Evolutionary conservation across 495 filamentous ascomycete genomes (phyloP).

Genomic region (Aspergillus avenaceus): DNA sequence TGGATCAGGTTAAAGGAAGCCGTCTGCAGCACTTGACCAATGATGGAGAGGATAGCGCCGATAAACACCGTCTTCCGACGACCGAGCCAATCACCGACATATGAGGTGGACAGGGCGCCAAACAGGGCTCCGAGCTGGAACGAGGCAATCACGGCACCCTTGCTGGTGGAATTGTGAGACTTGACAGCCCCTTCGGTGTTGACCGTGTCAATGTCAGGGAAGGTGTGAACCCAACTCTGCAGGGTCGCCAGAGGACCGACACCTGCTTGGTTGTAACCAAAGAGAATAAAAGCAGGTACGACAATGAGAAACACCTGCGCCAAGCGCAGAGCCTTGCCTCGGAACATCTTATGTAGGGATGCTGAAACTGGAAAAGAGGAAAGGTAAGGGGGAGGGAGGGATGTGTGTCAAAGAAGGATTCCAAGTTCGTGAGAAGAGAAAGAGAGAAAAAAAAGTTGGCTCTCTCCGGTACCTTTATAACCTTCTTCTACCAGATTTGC

Average conservation of each 20-base stretch:
- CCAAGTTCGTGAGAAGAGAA: background rate
- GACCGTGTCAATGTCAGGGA: constrained; percentile 32
- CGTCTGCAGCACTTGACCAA: constrained; percentile 48
- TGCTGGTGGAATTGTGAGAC: constrained; percentile 26
- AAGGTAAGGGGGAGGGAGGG: no score
- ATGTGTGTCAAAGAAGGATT: no score
- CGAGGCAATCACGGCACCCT: constrained; percentile 39
- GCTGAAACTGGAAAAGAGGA: background rate
- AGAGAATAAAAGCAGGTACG: constrained; percentile 33
- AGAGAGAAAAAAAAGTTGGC: no score
- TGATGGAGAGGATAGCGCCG: constrained; percentile 42
- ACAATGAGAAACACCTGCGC: constrained; percentile 32
- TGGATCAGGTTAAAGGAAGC: constrained; percentile 36
- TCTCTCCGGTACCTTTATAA: background rate
- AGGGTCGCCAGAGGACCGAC: constrained; percentile 23
- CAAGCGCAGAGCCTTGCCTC: constrained; percentile 11
- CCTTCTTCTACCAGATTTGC: background rate
- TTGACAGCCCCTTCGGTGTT: constrained; percentile 22
- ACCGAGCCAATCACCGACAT: constrained; percentile 45
- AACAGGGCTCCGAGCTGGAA: constrained; percentile 42
- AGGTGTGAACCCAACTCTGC: constrained; percentile 23
- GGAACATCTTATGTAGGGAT: background rate
- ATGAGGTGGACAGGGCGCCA: constrained; percentile 35
- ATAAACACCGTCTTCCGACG: constrained; percentile 52
- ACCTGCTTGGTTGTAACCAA: constrained; percentile 33